Base-by-base conservation (phyloP, 2,329 filamentous ascomycete genomes). In the Hymenoscyphus fraxineus region DNA sequence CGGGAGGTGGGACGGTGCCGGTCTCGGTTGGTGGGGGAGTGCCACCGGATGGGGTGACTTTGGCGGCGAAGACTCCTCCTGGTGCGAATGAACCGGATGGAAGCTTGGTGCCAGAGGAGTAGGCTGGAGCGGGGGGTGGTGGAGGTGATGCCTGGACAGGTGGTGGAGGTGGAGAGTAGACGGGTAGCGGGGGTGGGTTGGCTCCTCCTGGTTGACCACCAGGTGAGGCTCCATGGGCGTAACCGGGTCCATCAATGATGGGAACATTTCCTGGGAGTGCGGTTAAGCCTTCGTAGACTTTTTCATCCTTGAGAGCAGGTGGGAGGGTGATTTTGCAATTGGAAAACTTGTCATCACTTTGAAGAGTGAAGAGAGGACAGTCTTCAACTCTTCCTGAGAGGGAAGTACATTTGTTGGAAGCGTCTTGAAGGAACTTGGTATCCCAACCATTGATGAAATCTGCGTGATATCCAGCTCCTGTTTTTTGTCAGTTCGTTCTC, bases 371-470 rank as follows among this genome's bases (percentile, higher is more conserved):
- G 38, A 95, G 70, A 0, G 85, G 78, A 78, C 93, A 97, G 76
- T 93, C 92, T 55, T 82, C 72, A 57, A 96, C 86, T 54, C 80
- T 73, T 40, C 93, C 93, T 10, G 85, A 87, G 0, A 73, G 73
- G 76, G 87, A 90, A 60, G 88, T 94, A 83, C 93, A 97, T 7
- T 81, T 83, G 58, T 93, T 76, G 67, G 93, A 81, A n/a, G 91
- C 92, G 6, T 82, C 60, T 76, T 93, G 86, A 41, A 95, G 82
- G 76, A 92, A 87, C 3, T 80, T 78, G 9, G 78, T 73, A 1
- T 93, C 84, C 92, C 92, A 96, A 35, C 90, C 92, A 74, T 83
- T 88, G 72, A 93, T 87, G 77, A 94, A 93, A 74, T 96, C 92
- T 59, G 83, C 92, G 73, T 95, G 86, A 80, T 92, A 92, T 41